Evolutionary conservation across 179 eudicot genomes (phyloP), one percentile per base, ranked within the genome.

Genomic region (Sideroxylon spinosum): DNA sequence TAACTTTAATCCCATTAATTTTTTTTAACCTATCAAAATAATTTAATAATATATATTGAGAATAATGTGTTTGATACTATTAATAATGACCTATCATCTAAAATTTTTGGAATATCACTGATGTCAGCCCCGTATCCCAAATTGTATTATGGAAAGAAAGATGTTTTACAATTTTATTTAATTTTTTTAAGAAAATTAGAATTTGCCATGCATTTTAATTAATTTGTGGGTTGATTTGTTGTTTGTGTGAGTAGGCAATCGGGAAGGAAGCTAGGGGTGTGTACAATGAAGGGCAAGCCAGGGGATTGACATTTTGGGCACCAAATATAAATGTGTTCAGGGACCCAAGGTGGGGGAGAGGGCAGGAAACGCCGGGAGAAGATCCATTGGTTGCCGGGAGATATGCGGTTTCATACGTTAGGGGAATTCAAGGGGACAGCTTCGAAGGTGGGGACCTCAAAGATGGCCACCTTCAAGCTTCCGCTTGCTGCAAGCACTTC

Each of bases 291-390:
- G 99, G 98, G 11, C 94, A 95, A 83, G 97, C 95, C 2, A 80
- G 26, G 4, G 99, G 98, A 66, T 86, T 95, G 92, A 93, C 99
- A 83, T 91, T 95, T 82, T 95, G 99, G 99, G 91, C 99, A 62
- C 98, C 99, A 46, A 95, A 95, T 25, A 95, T 95, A 73, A 95
- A 95, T 85, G 84, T 95, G 44, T 91, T 88, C 16, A 87, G 99
- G 79, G 99, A 95, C 74, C 99, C 99, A 10, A 84, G 99, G 62
- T 95, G 99, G 99, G 99, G 99, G 7, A 84, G 98, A 78, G 98
- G 98, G 19, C 98, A 93, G 57, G 98, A 95, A 78, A 95, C 98
- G 5, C 93, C 98, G 0, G 98, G 98, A 1, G 98, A 95, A 78
- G 98, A 93, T 76, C 99, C 99, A 3, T n/a, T 86, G 79, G 80